phyloP scores from a whole-genome alignment of 345 rosid species.

The Pugionium dolabratum region DNA sequence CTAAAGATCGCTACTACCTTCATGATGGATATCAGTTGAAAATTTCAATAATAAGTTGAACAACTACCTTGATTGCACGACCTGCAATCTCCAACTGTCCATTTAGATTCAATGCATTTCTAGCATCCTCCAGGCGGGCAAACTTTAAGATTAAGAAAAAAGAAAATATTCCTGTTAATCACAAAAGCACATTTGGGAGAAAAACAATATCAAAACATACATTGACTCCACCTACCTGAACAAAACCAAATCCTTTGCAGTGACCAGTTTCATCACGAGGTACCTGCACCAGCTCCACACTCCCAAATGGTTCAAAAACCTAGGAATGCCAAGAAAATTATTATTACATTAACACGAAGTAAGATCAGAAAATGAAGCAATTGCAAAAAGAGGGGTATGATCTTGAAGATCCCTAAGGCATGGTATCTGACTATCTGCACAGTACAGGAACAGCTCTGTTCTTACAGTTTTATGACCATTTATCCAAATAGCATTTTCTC shows the following conservation, averaged over 20 bases:
- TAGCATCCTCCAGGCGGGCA: constrained; percentile 93
- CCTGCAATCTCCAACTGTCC: constrained; percentile 92
- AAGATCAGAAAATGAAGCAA: constrained; percentile 12
- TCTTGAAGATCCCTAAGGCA: not conserved
- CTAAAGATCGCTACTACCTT: constrained; percentile 3
- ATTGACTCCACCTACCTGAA: constrained; percentile 65
- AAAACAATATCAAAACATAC: not conserved
- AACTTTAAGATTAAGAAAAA: constrained; percentile 50
- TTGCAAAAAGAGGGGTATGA: not conserved
- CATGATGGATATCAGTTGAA: not conserved
- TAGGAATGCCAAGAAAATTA: constrained; percentile 35
- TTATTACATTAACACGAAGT: not conserved
- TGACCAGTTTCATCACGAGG: constrained; percentile 85
- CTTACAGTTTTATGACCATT: not conserved
- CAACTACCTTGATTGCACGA: constrained; percentile 76
- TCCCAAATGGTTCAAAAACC: constrained; percentile 96
- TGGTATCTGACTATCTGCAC: not conserved
- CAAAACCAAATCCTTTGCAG: constrained; percentile 97
- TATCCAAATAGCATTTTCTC: too few species aligned
- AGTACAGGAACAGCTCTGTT: constrained; percentile 5
- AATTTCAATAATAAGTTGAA: not conserved
- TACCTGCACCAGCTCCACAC: constrained; percentile 93
- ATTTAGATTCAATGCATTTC: constrained; percentile 82
- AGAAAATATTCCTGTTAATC: constrained; percentile 13
- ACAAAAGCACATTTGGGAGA: constrained; percentile 14